Evolutionary conservation across 495 filamentous ascomycete genomes (phyloP).

Genomic region (Xylaria longipes): DNA sequence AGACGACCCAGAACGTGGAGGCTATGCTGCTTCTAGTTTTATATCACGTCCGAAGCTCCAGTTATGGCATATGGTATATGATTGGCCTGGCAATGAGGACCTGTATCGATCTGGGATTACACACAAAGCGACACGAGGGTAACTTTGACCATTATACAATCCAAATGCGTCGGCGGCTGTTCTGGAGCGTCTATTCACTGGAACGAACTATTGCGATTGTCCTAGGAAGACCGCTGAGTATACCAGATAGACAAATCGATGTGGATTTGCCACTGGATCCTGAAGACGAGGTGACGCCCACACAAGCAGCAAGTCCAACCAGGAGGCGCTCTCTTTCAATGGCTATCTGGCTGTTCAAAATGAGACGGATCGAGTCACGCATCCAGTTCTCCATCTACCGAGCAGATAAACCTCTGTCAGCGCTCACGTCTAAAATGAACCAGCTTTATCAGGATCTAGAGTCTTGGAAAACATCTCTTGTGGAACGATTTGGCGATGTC

Average conservation of each 20-base stretch:
- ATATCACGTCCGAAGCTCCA: constrained; percentile 60
- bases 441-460: constrained; percentile 57
- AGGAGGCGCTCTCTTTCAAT: constrained; percentile 45
- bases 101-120: constrained; percentile 60
- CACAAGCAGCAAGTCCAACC: background rate
- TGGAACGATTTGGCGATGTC: constrained; percentile 48
- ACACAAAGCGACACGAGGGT: constrained; percentile 56
- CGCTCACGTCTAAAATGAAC: constrained; percentile 56
- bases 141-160: constrained; percentile 54
- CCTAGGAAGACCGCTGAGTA: constrained; percentile 58
- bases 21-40: constrained; percentile 62
- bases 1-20: constrained; percentile 60
- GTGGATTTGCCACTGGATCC: constrained; percentile 54
- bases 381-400: constrained; percentile 63
- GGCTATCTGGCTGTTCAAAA: constrained; percentile 56
- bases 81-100: constrained; percentile 62
- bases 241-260: constrained; percentile 61
- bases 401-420: constrained; percentile 55
- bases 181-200: constrained; percentile 62
- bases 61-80: constrained; percentile 64
- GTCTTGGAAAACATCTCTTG: constrained; percentile 57
- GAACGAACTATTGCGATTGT: constrained; percentile 59
- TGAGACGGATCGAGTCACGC: constrained; percentile 59
- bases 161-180: constrained; percentile 57
- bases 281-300: background rate